Base-by-base conservation (phyloP, 257 asterid genomes). In the Nicotiana otophora region DNA sequence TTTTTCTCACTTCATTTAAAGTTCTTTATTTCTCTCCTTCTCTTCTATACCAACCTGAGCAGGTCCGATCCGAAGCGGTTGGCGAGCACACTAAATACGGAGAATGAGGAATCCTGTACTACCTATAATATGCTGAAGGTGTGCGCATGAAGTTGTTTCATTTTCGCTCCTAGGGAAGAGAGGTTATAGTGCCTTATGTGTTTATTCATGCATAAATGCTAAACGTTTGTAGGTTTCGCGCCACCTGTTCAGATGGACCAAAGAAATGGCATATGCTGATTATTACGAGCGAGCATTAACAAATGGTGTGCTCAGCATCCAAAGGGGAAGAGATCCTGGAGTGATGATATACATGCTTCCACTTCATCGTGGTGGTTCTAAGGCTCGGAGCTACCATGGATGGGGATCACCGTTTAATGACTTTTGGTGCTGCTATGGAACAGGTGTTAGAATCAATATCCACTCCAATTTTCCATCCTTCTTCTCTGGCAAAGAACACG, bases 341-440 rank as follows among this genome's bases (percentile, higher is more conserved):
- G 80, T 90, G 1, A 95, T 92, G 97, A 90, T 93, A 82, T 95
- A 95, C 89, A 92, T 92, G 99, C 98, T 95, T 26, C 99, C 99
- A 4, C 83, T 92, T 34, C 80, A 10, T 53, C 92, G 81, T 20
- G 99, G 99, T 33, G 91, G 83, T 80, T 95, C 99, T 36, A 95
- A 95, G 90, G 98, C 98, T 7, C 19, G 6, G 60, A 90, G 93
- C 85, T 90, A 64, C 85, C 98, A 95, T 30, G 87, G 87, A 26
- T 95, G 99, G 99, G 99, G 99, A 69, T 89, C 97, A 3, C 64
- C 86, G 46, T 88, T 67, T 26, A 83, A 92, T 82, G 88, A 92
- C 61, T 95, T 95, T 82, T 95, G 99, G 99, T 95, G 99, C 86
- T 95, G 99, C 86, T 95, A 95, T 8, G 99, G 99, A 51, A 95